Evolutionary conservation across 129 eudicot species (phyloP), one percentile per base, ranked within the genome.

Genomic region (Flaveria brownii): DNA sequence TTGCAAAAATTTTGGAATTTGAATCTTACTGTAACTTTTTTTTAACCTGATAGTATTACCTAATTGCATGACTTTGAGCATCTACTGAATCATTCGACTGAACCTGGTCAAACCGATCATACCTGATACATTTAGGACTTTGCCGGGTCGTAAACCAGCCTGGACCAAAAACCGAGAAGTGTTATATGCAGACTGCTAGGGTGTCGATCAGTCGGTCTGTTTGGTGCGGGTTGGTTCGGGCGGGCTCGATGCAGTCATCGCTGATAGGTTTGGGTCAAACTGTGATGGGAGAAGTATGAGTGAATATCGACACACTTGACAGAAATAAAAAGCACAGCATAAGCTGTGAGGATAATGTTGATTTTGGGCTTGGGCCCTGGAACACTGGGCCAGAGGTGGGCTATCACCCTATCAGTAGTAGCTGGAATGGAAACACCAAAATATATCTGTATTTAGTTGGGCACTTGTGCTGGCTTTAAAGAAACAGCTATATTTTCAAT

Each of bases 1-100:
- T 63, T 63, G 43, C 22, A 30, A 63, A 30, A 63, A 14, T 63
- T 63, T 63, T 63, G 69, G 22, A 63, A 16, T 30, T 63, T 28
- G 16, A 15, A 63, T 63, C 20, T 63, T 28, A 15, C 7, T 10
- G 16, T 14, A 63, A 63, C 11, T 63, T 46, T 7, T 30, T 61
- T 63, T 49, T 14, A 15, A 23, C 22, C 69, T 2, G 2, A 28
- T 63, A 22, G 28, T 62, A 30, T 30, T 26, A 62, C 11, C 45
- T 13, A 30, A 14, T 13, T 14, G 17, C 20, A 1, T 0, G 1
- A 26, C 7, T 60, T 25, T 25, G 67, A 25, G 13, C 4, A 60
- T 25, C 5, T 20, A 18, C 6, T 8, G 49, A 43, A 9, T 60
- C 18, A 4, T 8, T 60, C 12, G 41, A 60, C n/a, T 2, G 3